A percentile compares a stretch with the other conserved stretches of the same genome.
Evolutionary conservation across 768 basidiomycete genomes (phyloP).

Genomic region (Suillus occidentalis): DNA sequence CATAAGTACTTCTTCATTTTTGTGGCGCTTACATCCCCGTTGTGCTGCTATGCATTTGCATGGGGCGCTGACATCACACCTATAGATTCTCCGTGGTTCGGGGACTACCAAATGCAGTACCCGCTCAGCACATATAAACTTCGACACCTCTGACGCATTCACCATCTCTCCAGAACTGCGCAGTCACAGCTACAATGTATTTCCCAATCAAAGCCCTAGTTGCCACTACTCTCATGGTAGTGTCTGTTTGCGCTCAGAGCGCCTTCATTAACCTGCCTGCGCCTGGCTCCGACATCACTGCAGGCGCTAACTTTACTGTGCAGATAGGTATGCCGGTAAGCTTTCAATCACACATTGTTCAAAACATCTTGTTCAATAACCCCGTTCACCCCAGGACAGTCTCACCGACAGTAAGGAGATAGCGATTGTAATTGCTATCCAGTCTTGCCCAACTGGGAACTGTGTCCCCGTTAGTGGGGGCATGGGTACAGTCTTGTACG

Average conservation of each 20-base stretch:
- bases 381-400: slow-evolving; percentile 24
- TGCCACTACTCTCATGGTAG: slow-evolving; percentile 1
- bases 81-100: not conserved
- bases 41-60: not conserved
- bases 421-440: slow-evolving; percentile 38
- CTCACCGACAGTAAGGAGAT: slow-evolving; percentile 38
- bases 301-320: slow-evolving; percentile 40
- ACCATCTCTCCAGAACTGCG: not conserved
- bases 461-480: slow-evolving; percentile 24
- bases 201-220: not conserved
- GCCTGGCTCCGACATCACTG: slow-evolving; percentile 30
- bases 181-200: not conserved
- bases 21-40: not conserved
- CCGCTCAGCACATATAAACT: not conserved
- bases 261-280: slow-evolving; percentile 7
- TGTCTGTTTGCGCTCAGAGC: not conserved
- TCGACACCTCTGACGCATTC: not conserved
- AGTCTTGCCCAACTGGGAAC: slow-evolving; percentile 31
- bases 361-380: not conserved
- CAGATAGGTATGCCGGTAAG: slow-evolving; percentile 44
- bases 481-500: slow-evolving; percentile 41
- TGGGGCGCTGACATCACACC: not conserved
- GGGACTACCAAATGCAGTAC: not conserved
- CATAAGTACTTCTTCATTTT: not conserved
- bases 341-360: slow-evolving; percentile 3